These are phyloP conservation scores for Solanum sejunctum DNA, from an alignment of 257 asterid genomes.

Conservation along the genomic window DNA sequence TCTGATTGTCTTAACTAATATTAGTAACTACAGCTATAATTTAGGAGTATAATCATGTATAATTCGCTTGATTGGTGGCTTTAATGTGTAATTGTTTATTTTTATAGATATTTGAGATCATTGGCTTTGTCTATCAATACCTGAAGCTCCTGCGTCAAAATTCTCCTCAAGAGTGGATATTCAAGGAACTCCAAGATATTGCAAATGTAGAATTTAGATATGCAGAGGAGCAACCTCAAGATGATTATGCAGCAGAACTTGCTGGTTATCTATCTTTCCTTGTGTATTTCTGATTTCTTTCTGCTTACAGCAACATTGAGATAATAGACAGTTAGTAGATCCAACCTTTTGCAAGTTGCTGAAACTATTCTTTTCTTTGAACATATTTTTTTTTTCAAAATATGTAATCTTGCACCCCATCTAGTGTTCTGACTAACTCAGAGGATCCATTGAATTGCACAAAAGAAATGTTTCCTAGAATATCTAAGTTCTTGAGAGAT, in stretches of 20 bases:
- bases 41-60: background rate
- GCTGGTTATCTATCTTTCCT: constrained; percentile 32
- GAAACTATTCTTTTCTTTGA: background rate
- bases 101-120: constrained; percentile 70
- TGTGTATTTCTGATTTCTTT: background rate
- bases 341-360: background rate
- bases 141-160: constrained; percentile 66
- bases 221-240: constrained; percentile 97
- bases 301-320: background rate
- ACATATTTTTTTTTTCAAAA: background rate
- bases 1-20: background rate
- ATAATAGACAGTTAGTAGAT: background rate
- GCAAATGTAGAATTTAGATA: constrained; percentile 83
- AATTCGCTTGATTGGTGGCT: background rate
- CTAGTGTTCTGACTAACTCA: background rate
- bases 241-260: constrained; percentile 96
- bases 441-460: background rate
- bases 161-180: constrained; percentile 91
- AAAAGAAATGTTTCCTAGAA: background rate
- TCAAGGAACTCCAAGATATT: constrained; percentile 89
- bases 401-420: background rate
- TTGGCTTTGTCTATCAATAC: constrained; percentile 79
- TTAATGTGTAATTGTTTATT: constrained; percentile 3
- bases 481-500: background rate
- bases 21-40: background rate